A percentile compares a stretch with the other conserved stretches of the same genome.
These are phyloP conservation scores for Starmera amethionina DNA, from an alignment of 805 yeast species.

Conservation along the genomic window DNA sequence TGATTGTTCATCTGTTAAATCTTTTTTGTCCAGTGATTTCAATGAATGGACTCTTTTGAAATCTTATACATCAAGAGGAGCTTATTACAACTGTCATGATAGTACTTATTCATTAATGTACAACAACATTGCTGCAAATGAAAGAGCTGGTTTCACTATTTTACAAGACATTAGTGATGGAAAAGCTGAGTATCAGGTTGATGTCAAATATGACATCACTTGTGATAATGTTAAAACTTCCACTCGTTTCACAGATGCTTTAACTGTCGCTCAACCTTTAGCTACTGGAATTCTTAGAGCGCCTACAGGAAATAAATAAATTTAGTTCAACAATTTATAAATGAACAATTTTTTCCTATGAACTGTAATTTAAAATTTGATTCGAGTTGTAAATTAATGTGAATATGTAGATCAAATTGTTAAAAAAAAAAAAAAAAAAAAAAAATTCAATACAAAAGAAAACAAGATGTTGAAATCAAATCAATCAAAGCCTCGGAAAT, in stretches of 20 bases:
- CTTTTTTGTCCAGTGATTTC: conserved; percentile 16
- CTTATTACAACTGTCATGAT: conserved; percentile 17
- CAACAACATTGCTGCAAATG: conserved; percentile 16
- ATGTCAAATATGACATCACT: conserved; percentile 6
- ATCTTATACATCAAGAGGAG: conserved; percentile 4
- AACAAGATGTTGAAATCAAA: no score
- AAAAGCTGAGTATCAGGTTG: conserved; percentile 3
- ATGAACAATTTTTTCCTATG: no score
- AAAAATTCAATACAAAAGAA: no score
- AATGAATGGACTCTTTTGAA: conserved; percentile 26
- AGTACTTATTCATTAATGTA: conserved; percentile 12
- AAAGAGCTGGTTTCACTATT: conserved; percentile 21
- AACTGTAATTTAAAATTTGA: no score
- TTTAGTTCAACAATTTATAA: no score
- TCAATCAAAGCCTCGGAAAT: no score
- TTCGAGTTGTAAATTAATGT: no score
- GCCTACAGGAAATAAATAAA: no score
- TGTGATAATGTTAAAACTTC: conserved; percentile 5
- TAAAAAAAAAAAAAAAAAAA: no score
- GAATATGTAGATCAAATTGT: no score
- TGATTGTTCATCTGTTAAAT: conserved; percentile 12
- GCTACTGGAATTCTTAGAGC: no score
- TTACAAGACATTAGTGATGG: conserved; percentile 15
- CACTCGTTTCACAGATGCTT: neutral
- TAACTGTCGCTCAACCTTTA: no score